Base-by-base conservation (phyloP, 768 basidiomycete genomes). In the Pisolithus sp. region DNA sequence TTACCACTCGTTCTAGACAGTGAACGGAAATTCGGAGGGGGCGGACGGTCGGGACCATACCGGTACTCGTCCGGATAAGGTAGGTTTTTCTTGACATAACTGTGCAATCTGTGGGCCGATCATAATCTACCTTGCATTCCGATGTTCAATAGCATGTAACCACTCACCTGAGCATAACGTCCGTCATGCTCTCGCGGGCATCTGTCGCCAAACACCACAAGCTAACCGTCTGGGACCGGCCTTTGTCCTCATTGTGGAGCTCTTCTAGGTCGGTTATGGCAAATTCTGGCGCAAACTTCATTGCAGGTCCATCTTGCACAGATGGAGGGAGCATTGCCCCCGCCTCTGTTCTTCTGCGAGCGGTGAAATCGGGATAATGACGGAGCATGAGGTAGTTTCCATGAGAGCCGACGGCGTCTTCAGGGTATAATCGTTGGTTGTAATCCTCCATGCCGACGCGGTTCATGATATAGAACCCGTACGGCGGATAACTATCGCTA, bases 381-480 rank as follows among this genome's bases (percentile, higher is more conserved):
- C 83, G 80, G 59, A 86, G 79, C 75, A 88, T 86, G 53, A 88
- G 73, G 67, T 84, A 86, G 59, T 72, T 78, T 49, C 81, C 83
- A 40, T 77, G 77, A 17, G 71, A 50, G 66, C 56, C 76, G 56
- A 89, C 74, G 53, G 81, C 80, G 70, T 92, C 89, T 71, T 91
- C 88, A 28, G 89, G 86, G 64, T 83, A 81, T 42, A 92, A 73
- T 31, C 78, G 77, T 53, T 86, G 81, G 51, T 83, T 78, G 63
- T 87, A 87, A 62, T 91, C 90, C 40, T 85, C 81, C 69, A 78
- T 83, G 26, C 87, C 88, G 62, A 84, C 79, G 48, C 89, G 82
- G 64, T 92, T 92, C 58, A 92, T 76, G 54, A 92, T 83, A 64
- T 85, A 92, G 60, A 89, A 83, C 7, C 90, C 90, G 59, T 92